Evolutionary conservation across 2,329 filamentous ascomycete genomes (phyloP).

Genomic region (Pseudogymnoascus pannorum): DNA sequence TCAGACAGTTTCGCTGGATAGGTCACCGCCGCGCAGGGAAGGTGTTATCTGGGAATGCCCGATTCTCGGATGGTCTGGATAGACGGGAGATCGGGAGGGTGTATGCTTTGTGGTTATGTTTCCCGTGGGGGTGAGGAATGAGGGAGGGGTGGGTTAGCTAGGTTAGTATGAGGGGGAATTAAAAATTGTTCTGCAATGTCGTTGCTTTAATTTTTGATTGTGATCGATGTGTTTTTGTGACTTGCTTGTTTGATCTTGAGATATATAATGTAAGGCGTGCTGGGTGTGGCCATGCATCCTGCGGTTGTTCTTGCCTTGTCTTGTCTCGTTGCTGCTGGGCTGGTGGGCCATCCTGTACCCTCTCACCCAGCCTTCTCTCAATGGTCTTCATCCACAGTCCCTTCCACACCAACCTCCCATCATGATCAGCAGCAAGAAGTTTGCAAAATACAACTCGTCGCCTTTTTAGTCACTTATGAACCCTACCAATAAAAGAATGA

Average conservation of each 20-base stretch:
- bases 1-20: neutral
- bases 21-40: constrained; percentile 6
- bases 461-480: neutral
- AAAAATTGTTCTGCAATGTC: neutral
- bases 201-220: neutral
- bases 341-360: neutral
- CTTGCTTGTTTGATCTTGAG: neutral
- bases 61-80: constrained; percentile 4
- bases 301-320: neutral
- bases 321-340: neutral
- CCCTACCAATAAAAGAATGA: neutral
- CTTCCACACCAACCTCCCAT: neutral
- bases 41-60: constrained; percentile 6
- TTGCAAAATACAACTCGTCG: neutral
- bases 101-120: neutral
- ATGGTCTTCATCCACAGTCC: neutral
- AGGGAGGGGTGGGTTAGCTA: neutral
- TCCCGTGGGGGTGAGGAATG: neutral
- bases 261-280: neutral
- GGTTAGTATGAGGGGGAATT: neutral
- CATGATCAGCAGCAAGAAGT: neutral
- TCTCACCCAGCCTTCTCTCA: neutral
- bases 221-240: neutral
- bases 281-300: neutral
- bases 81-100: constrained; percentile 5